phyloP scores from a whole-genome alignment of 1,139 yeast species.

The Geotrichum klebahnii region DNA sequence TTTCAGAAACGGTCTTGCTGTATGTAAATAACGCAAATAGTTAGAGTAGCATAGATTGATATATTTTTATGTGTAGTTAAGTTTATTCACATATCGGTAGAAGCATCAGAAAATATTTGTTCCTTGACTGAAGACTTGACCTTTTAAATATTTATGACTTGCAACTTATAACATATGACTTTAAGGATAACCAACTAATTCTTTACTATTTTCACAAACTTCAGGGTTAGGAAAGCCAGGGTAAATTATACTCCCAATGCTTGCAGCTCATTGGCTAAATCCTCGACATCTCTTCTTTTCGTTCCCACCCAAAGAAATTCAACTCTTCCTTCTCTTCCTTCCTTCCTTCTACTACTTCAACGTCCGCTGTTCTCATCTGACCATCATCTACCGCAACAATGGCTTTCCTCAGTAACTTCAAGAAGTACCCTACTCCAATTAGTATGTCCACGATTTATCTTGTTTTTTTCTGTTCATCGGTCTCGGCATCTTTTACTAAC shows the following conservation, averaged over 20 bases:
- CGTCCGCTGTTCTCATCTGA: not conserved
- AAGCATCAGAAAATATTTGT: too few species aligned
- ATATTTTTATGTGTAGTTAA: not conserved
- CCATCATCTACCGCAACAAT: conserved; percentile 5
- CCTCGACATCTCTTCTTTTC: too few species aligned
- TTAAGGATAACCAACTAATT: too few species aligned
- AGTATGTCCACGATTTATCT: conserved; percentile 24
- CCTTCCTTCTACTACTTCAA: conserved; percentile 5
- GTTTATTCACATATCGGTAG: too few species aligned
- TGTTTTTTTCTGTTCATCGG: too few species aligned
- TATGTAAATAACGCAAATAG: conserved; percentile 1
- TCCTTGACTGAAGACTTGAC: too few species aligned
- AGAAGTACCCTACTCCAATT: conserved; percentile 50
- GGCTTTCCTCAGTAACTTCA: conserved; percentile 27
- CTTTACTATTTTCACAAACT: too few species aligned
- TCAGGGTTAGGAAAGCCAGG: not conserved
- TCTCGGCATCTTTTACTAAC: conserved; percentile 10
- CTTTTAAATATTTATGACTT: too few species aligned
- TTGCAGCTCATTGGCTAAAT: not conserved
- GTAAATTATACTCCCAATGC: not conserved
- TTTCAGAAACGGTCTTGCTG: conserved; percentile 37
- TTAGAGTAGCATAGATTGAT: not conserved
- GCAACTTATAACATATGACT: too few species aligned
- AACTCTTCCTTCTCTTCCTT: not conserved
- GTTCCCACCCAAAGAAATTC: not conserved